Conservation (phyloP, 1,284 basidiomycete species). For the Leccinum cinnamomeum region DNA sequence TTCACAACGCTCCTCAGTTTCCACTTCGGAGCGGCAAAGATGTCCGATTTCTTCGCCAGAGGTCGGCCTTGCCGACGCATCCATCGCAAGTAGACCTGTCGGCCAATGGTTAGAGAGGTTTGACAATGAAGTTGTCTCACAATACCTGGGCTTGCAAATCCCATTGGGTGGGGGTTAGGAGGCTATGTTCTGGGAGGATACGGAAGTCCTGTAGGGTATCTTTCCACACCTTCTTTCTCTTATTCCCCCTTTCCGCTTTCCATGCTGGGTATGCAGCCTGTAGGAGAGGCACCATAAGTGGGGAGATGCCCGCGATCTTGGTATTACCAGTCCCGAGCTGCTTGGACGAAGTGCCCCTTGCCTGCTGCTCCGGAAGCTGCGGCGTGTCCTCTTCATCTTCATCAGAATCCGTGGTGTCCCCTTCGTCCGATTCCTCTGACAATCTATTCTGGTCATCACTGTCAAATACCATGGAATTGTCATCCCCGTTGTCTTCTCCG, state of each 20-base stretch:
- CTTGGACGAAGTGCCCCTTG: neutral
- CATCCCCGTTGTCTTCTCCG: too few relatives aligned
- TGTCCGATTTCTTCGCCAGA: neutral
- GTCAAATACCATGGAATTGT: too few relatives aligned
- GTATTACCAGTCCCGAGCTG: neutral
- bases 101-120: neutral
- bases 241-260: neutral
- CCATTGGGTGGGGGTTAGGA: neutral
- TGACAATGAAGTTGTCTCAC: neutral
- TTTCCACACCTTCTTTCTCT: neutral
- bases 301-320: neutral
- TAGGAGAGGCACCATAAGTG: neutral
- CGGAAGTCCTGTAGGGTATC: neutral
- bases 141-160: neutral
- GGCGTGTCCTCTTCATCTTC: neutral
- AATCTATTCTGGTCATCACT: neutral
- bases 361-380: neutral
- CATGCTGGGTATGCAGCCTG: neutral
- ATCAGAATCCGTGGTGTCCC: neutral
- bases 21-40: neutral
- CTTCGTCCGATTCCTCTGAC: too few relatives aligned
- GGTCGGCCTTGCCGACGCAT: neutral
- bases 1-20: neutral
- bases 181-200: neutral
- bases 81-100: neutral